Conservation (phyloP, 2,329 filamentous ascomycete species). For the Botrytis paeoniae region DNA sequence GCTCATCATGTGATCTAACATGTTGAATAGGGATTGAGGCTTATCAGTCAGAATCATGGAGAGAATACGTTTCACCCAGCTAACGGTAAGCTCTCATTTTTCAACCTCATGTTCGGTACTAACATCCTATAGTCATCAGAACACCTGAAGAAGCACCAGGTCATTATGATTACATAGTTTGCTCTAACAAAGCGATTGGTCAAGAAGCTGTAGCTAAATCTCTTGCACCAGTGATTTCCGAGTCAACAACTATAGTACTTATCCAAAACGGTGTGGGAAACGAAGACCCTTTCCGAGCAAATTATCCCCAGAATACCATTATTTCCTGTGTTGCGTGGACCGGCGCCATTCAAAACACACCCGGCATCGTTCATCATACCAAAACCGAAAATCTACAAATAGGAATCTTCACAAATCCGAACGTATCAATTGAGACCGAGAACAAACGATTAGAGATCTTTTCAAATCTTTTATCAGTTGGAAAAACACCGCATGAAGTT, state of each 20-base stretch:
- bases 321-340: slow-evolving; percentile 56
- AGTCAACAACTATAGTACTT: slow-evolving; percentile 51
- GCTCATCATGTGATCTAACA: slow-evolving; percentile 26
- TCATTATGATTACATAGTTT: slow-evolving; percentile 55
- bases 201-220: slow-evolving; percentile 40
- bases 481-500: slow-evolving; percentile 46
- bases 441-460: slow-evolving; percentile 43
- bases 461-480: slow-evolving; percentile 41
- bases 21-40: slow-evolving; percentile 42
- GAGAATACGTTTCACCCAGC: slow-evolving; percentile 50
- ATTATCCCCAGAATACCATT: slow-evolving; percentile 51
- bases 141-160: slow-evolving; percentile 46
- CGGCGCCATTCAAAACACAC: slow-evolving; percentile 48
- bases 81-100: slow-evolving; percentile 36
- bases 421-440: slow-evolving; percentile 37
- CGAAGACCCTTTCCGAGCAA: slow-evolving; percentile 49
- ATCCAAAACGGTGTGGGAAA: slow-evolving; percentile 61
- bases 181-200: slow-evolving; percentile 53
- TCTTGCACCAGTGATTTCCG: slow-evolving; percentile 40
- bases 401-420: slow-evolving; percentile 47
- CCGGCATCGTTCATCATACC: slow-evolving; percentile 49
- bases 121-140: slow-evolving; percentile 42
- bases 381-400: slow-evolving; percentile 54
- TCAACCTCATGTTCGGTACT: neutral
- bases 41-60: slow-evolving; percentile 55